Evolutionary conservation across 1,284 basidiomycete species (phyloP).

Genomic region (Ceratobasidium sp.): DNA sequence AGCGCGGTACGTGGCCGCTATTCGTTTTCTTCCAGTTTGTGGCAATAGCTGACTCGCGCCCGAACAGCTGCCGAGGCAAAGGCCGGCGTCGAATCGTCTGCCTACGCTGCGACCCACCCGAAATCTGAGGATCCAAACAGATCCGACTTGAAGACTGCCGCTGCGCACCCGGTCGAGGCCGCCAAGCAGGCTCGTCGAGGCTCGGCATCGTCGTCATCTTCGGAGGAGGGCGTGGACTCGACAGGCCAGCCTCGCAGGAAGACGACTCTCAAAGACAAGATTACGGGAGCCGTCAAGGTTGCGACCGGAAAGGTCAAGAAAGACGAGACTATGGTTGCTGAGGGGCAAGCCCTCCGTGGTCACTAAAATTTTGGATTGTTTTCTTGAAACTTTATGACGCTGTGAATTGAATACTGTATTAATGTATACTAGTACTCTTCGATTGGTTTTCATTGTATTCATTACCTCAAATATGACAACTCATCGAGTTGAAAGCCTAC

Average conservation of each 20-base stretch:
- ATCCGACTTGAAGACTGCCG: slow-evolving; percentile 27
- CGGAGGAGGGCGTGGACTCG: not conserved
- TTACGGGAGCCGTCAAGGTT: slow-evolving; percentile 54
- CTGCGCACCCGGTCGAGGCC: slow-evolving; percentile 38
- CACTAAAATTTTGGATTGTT: slow-evolving; percentile 13
- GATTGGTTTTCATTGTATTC: not conserved
- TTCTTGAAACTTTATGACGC: not conserved
- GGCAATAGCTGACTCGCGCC: not conserved
- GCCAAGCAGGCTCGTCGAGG: slow-evolving; percentile 8
- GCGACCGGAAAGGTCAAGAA: slow-evolving; percentile 52
- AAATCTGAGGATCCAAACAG: slow-evolving; percentile 19
- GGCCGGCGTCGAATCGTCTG: not conserved
- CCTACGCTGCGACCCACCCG: slow-evolving; percentile 16
- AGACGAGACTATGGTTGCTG: slow-evolving; percentile 49
- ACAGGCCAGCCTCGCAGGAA: not conserved
- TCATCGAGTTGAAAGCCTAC: not conserved
- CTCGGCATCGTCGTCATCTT: slow-evolving; percentile 21
- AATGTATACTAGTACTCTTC: too few species aligned
- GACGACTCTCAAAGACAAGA: slow-evolving; percentile 53
- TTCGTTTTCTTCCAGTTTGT: not conserved
- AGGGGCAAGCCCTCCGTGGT: slow-evolving; percentile 41
- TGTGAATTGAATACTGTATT: slow-evolving; percentile 13
- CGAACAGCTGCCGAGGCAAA: slow-evolving; percentile 4
- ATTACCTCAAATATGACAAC: not conserved
- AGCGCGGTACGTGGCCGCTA: slow-evolving; percentile 34